Percentiles rank a stretch among this genome's conserved stretches.
phyloP scores from a whole-genome alignment of 116 monocot species.

The Posidonia oceanica region DNA sequence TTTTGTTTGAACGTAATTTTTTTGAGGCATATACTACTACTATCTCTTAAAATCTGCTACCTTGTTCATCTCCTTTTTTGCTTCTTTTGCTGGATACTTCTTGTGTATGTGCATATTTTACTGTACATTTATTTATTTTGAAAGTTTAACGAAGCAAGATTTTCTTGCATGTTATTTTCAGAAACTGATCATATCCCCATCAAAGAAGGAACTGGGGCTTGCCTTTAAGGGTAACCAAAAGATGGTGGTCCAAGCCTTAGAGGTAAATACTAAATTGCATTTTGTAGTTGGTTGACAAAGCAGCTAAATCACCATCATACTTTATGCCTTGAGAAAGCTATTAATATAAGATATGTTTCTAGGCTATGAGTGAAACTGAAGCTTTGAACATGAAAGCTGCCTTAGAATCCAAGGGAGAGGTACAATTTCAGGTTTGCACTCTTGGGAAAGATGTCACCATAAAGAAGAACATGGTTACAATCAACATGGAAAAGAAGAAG shows the following conservation, averaged over 20 bases:
- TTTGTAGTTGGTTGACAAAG: not conserved
- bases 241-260: constrained; percentile 87
- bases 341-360: not conserved
- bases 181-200: constrained; percentile 84
- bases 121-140: constrained; percentile 1
- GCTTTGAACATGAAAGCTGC: constrained; percentile 65
- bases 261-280: constrained; percentile 32
- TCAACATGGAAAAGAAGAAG: constrained; percentile 71
- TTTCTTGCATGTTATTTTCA: constrained; percentile 14
- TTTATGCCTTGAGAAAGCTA: not conserved
- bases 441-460: constrained; percentile 65
- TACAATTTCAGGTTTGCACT: constrained; percentile 71
- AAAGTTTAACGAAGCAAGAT: not conserved
- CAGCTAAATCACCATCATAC: not conserved
- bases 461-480: constrained; percentile 82
- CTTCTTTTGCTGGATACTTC: not conserved
- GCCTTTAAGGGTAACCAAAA: constrained; percentile 88
- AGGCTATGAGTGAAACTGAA: constrained; percentile 80
- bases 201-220: constrained; percentile 92
- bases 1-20: not conserved
- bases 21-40: not conserved
- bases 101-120: not conserved
- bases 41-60: not conserved
- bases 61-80: not conserved
- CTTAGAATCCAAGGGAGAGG: constrained; percentile 78